Conservation (phyloP, 768 basidiomycete genomes). For the Rhodotorula toruloides region DNA sequence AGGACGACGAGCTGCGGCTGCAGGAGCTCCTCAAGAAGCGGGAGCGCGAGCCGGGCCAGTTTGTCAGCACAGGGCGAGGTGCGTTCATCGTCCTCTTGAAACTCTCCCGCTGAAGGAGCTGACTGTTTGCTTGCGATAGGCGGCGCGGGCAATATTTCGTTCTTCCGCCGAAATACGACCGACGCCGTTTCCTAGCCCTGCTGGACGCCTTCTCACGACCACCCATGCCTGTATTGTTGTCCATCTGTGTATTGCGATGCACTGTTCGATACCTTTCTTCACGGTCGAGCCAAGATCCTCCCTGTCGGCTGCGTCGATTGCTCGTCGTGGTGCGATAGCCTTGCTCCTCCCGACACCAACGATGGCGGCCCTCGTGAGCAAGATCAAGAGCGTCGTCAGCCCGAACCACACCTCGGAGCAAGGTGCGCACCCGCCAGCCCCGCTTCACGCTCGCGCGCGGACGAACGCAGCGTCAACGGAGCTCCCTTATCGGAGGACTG, state of each 20-base stretch:
- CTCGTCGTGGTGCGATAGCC: too few relatives aligned
- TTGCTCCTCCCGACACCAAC: too few relatives aligned
- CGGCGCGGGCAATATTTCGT: conserved; percentile 26
- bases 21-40: conserved; percentile 12
- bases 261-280: too few relatives aligned
- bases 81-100: background rate
- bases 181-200: background rate
- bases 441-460: background rate
- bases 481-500: background rate
- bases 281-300: background rate
- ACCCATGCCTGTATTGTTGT: too few relatives aligned
- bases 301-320: background rate
- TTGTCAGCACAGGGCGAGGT: conserved; percentile 31
- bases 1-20: conserved; percentile 23
- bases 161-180: background rate
- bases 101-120: background rate
- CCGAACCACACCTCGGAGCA: background rate
- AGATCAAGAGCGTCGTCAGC: conserved; percentile 14
- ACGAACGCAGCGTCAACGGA: background rate
- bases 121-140: background rate
- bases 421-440: background rate
- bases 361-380: conserved; percentile 15
- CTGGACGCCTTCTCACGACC: background rate
- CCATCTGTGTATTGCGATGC: too few relatives aligned
- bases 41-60: conserved; percentile 25